Percentiles rank a stretch among this genome's conserved stretches.
phyloP scores from a whole-genome alignment of 83 land plant species.

The Picea engelmannii region DNA sequence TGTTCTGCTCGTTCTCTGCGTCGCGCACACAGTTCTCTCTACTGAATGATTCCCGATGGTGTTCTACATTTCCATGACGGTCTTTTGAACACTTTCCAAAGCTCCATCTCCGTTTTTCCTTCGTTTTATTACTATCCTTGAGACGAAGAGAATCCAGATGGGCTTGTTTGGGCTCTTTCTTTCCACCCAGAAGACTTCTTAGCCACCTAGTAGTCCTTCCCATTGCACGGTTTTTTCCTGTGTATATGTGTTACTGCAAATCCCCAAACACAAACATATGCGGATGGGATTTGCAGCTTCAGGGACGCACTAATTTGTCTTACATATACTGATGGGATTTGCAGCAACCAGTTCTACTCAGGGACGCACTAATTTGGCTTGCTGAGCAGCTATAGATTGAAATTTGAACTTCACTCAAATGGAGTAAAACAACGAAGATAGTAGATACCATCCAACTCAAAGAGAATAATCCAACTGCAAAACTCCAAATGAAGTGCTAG shows the following conservation, averaged over 20 bases:
- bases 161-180: constrained; percentile 12
- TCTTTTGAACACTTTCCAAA: constrained; percentile 25
- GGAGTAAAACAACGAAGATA: not conserved
- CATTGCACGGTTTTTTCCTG: not conserved
- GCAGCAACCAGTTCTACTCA: not conserved
- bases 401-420: constrained; percentile 3
- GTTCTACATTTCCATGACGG: constrained; percentile 17
- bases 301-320: not conserved
- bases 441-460: too few relatives aligned
- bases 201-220: constrained; percentile 16
- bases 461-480: constrained; percentile 15
- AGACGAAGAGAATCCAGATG: not conserved
- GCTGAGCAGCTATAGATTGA: not conserved
- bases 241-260: not conserved
- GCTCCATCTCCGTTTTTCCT: constrained; percentile 50
- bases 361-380: constrained; percentile 1
- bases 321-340: not conserved
- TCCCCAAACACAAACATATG: not conserved
- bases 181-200: constrained; percentile 14
- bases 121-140: not conserved
- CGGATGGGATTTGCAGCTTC: not conserved
- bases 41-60: not conserved
- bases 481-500: constrained; percentile 7
- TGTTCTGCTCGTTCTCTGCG: constrained; percentile 42
- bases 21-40: not conserved